phyloP scores from a whole-genome alignment of 352 stramenopile species.

The Plasmopara viticola region DNA sequence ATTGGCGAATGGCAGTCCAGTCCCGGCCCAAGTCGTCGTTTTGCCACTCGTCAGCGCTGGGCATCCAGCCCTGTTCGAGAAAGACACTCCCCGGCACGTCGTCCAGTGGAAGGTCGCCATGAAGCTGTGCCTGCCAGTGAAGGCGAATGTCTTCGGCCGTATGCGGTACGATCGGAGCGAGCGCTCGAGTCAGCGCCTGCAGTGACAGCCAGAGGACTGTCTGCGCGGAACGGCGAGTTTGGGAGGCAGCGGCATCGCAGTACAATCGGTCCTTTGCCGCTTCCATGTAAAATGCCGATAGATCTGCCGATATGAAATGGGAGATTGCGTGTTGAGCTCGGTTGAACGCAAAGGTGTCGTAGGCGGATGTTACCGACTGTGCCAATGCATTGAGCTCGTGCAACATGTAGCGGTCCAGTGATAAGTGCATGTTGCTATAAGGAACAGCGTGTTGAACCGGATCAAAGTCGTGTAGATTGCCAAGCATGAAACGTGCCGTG shows the following conservation, averaged over 20 bases:
- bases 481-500: conserved; percentile 95
- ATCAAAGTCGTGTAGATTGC: conserved; percentile 94
- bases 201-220: conserved; percentile 80
- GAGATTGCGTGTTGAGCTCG: conserved; percentile 88
- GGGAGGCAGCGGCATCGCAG: conserved; percentile 85
- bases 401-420: conserved; percentile 96
- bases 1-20: conserved; percentile 84
- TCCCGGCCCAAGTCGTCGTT: conserved; percentile 51
- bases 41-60: conserved; percentile 42
- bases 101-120: conserved; percentile 35
- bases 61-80: conserved; percentile 54
- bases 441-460: conserved; percentile 66
- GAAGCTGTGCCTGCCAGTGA: conserved; percentile 55
- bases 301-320: conserved; percentile 90
- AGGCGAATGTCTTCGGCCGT: conserved; percentile 96
- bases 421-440: conserved; percentile 79
- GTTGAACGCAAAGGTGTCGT: conserved; percentile 87
- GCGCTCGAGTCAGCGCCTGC: conserved; percentile 47
- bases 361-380: conserved; percentile 79
- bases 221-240: conserved; percentile 78
- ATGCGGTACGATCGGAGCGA: conserved; percentile 92
- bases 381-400: conserved; percentile 83
- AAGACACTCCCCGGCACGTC: conserved; percentile 71
- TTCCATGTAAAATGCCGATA: conserved; percentile 98
- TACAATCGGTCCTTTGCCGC: conserved; percentile 97